Evolutionary conservation across 306 rosid species (phyloP).

Genomic region (Sindora glabra): DNA sequence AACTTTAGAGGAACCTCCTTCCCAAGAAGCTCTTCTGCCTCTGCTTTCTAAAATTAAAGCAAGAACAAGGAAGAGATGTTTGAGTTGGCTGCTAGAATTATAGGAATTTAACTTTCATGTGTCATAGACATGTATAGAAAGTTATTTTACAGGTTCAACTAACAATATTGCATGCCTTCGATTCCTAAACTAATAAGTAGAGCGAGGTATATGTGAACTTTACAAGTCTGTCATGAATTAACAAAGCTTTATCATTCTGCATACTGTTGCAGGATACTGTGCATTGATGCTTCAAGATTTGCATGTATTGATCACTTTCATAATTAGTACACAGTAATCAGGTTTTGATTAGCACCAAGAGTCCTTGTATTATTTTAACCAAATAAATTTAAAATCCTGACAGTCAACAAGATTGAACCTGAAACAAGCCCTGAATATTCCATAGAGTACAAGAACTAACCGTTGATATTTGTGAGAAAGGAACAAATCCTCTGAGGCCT

Average conservation of each 20-base stretch:
- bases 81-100: background rate
- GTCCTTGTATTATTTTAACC: background rate
- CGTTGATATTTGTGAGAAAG: conserved; percentile 90
- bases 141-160: background rate
- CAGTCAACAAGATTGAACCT: background rate
- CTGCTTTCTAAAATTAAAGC: conserved; percentile 40
- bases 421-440: conserved; percentile 6
- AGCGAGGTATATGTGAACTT: background rate
- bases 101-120: background rate
- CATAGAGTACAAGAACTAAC: conserved; percentile 42
- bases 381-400: background rate
- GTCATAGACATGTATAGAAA: conserved; percentile 2
- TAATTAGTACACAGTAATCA: background rate
- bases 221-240: background rate
- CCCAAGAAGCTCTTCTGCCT: conserved; percentile 82
- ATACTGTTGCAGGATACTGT: background rate
- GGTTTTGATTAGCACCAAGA: conserved; percentile 5
- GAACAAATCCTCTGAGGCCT: conserved; percentile 91
- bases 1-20: conserved; percentile 88
- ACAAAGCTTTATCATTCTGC: background rate
- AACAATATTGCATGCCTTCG: conserved; percentile 1
- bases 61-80: conserved; percentile 4
- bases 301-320: background rate
- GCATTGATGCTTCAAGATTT: background rate
- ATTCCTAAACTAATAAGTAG: background rate